Conservation (phyloP, 2,329 filamentous ascomycete genomes). For the Aschersonia sp. region DNA sequence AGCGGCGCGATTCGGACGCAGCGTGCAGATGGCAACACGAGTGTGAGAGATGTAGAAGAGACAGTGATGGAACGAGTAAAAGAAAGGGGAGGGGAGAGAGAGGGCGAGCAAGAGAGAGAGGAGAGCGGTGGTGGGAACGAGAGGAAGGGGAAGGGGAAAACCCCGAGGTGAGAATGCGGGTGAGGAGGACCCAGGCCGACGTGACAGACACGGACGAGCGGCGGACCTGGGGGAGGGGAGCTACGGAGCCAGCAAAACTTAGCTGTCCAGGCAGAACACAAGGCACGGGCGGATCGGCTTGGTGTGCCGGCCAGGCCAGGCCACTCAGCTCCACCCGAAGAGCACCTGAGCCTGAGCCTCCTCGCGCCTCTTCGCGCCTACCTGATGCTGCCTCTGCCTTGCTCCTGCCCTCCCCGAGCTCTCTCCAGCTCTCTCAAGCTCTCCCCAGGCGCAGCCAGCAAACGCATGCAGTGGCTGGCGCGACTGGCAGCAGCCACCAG, state of each 20-base stretch:
- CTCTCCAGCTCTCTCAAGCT: neutral
- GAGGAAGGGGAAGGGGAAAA: neutral
- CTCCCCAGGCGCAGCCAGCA: neutral
- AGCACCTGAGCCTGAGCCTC: neutral
- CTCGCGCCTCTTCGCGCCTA: neutral
- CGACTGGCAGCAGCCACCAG: neutral
- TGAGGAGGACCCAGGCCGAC: slow-evolving; percentile 1
- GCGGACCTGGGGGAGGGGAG: slow-evolving; percentile 4
- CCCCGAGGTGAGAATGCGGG: slow-evolving; percentile 1
- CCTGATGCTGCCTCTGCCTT: neutral
- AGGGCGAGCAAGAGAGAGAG: neutral
- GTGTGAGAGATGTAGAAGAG: too few relatives aligned
- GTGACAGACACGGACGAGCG: slow-evolving; percentile 5
- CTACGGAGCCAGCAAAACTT: neutral
- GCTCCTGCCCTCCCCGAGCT: neutral
- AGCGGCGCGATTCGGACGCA: too few relatives aligned
- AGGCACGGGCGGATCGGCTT: slow-evolving; percentile 5
- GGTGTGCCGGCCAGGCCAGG: slow-evolving; percentile 2
- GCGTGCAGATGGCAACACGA: too few relatives aligned
- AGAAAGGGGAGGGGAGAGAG: neutral
- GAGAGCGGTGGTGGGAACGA: neutral
- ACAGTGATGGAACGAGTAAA: neutral
- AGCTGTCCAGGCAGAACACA: slow-evolving; percentile 1
- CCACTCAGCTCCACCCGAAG: neutral
- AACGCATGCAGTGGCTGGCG: neutral